Evolutionary conservation across 768 basidiomycete genomes (phyloP).

Genomic region (Lactarius tabidus): DNA sequence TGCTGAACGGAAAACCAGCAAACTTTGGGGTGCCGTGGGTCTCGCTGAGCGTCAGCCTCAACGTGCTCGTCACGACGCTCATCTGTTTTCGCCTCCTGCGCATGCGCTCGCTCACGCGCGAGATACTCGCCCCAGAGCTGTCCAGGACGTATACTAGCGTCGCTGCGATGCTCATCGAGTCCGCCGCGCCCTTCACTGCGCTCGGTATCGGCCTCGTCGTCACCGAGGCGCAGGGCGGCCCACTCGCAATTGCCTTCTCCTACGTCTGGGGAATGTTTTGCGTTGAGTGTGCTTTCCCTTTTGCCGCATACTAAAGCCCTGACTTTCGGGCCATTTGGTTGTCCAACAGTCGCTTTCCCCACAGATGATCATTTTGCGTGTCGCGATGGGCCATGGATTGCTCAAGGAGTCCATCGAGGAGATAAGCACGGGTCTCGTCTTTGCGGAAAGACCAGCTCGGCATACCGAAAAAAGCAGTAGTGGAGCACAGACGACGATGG

Average conservation of each 20-base stretch:
- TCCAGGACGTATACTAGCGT: slow-evolving; percentile 38
- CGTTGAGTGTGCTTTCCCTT: slow-evolving; percentile 30
- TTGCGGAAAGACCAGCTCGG: not conserved
- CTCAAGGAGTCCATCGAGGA: slow-evolving; percentile 28
- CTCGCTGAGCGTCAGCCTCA: slow-evolving; percentile 39
- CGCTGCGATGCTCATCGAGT: slow-evolving; percentile 39
- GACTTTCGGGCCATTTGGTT: not conserved
- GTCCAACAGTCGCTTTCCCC: slow-evolving; percentile 34
- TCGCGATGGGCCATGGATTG: slow-evolving; percentile 34
- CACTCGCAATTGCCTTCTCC: slow-evolving; percentile 36
- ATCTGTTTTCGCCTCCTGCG: slow-evolving; percentile 39
- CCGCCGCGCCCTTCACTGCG: slow-evolving; percentile 39
- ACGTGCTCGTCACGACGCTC: slow-evolving; percentile 40
- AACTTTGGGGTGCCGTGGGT: slow-evolving; percentile 42
- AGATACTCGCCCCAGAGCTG: slow-evolving; percentile 32
- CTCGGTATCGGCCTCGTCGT: slow-evolving; percentile 39
- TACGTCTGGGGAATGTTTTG: slow-evolving; percentile 43
- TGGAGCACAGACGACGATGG: not conserved
- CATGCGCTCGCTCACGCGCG: slow-evolving; percentile 31
- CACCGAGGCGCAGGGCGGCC: slow-evolving; percentile 36
- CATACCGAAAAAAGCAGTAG: no score
- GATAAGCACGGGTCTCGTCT: not conserved
- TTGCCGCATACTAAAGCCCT: not conserved
- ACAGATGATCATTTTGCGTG: slow-evolving; percentile 35
- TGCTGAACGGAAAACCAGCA: slow-evolving; percentile 38